Base-by-base conservation (phyloP, 192 early-diverging fungal species). In the Glomus cerebriforme region DNA sequence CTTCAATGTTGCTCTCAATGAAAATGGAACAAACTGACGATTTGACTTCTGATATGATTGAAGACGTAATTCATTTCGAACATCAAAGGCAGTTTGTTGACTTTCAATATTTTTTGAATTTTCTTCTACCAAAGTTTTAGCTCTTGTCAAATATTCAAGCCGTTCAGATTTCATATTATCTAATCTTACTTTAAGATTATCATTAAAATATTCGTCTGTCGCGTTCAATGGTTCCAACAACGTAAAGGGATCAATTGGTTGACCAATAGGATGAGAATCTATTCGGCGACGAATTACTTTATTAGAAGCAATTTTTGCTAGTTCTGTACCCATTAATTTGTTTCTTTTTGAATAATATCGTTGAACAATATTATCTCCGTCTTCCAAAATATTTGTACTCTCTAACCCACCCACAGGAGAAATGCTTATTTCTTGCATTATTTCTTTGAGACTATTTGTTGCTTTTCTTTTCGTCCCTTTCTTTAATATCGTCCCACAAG, bases 401-500 rank as follows among this genome's bases (percentile, higher is more conserved):
- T 60, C 72, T 27, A 34, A 31, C 22, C 59, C 47, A 17, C 29
- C 49, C 12, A 62, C 22, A 27, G 59, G n/a, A 26, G n/a, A n/a
- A 7, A 26, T 62, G 22, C 59, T 43, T 22, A 59, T 32, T 32
- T 59, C 35, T 7, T 59, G 47, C 10, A 39, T 59, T 29, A 49
- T 73, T 29, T 49, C 24, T 49, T 19, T 22, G 22, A 71, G 2
- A 24, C 26, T 13, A 26, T 71, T 49, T 71, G 39, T 43, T 43
- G 26, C 8, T 73, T 73, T 59, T 58, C 27, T 22, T 24, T 47
- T 17, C 9, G 27, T 17, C 8, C n/a, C 15, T 58, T 59, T 74
- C 22, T 54, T 73, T n/a, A 39, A 72, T 62, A 75, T 73, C 26
- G 39, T 43, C 39, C 31, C 72, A 39, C 72, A 74, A 7, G 72